A percentile compares a stretch with the other conserved stretches of the same genome.
Evolutionary conservation across 2,329 filamentous ascomycete genomes (phyloP).

Genomic region (Claviceps maximensis): DNA sequence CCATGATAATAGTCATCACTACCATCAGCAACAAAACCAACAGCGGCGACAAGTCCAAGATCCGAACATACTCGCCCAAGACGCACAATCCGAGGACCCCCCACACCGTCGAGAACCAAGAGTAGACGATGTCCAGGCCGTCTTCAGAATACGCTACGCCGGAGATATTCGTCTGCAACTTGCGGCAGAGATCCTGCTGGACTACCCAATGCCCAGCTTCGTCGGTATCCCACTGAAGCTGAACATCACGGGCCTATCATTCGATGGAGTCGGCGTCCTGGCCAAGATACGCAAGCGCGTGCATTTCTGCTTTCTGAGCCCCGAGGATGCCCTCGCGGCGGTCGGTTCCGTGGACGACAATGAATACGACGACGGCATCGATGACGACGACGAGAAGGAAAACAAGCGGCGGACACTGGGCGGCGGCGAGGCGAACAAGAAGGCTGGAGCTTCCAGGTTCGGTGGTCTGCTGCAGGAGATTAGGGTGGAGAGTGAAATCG

Average conservation of each 20-base stretch:
- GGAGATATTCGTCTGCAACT: constrained; percentile 79
- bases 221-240: constrained; percentile 89
- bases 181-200: constrained; percentile 87
- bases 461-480: constrained; percentile 84
- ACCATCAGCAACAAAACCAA: too few species aligned
- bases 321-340: constrained; percentile 74
- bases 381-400: constrained; percentile 1
- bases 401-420: constrained; percentile 9
- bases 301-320: constrained; percentile 88
- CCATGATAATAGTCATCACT: background rate
- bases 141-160: constrained; percentile 79
- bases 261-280: constrained; percentile 86
- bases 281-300: constrained; percentile 81
- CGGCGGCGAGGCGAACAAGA: constrained; percentile 8
- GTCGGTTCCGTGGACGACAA: constrained; percentile 37
- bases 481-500: constrained; percentile 93
- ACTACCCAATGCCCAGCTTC: constrained; percentile 98
- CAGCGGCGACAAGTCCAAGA: constrained; percentile 9
- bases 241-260: constrained; percentile 87
- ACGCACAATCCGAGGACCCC: constrained; percentile 11
- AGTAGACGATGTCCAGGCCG: constrained; percentile 80
- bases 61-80: constrained; percentile 14
- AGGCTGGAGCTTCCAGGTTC: constrained; percentile 26
- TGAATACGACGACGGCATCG: constrained; percentile 6
- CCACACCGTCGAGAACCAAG: constrained; percentile 51